phyloP scores from a whole-genome alignment of 768 basidiomycete species.

The Pulveroboletus ravenelii region DNA sequence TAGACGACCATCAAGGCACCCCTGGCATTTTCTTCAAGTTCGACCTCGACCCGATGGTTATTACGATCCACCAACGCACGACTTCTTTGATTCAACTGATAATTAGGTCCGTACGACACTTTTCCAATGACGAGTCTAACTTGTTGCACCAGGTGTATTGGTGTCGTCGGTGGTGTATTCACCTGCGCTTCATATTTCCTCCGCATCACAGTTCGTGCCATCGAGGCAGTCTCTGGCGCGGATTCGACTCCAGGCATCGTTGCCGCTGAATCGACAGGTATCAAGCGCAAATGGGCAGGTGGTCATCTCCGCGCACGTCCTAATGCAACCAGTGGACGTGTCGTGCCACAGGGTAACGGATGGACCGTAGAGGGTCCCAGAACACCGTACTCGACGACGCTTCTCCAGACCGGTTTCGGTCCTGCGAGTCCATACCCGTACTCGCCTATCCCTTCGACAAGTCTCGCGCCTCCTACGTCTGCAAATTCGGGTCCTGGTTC shows the following conservation, averaged over 20 bases:
- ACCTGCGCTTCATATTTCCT: constrained; percentile 79
- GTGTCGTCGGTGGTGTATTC: constrained; percentile 92
- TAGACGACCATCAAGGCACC: constrained; percentile 71
- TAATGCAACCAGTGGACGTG: constrained; percentile 29
- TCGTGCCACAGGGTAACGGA: constrained; percentile 53
- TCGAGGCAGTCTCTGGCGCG: constrained; percentile 55
- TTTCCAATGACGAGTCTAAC: neutral
- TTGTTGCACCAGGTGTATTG: constrained; percentile 52
- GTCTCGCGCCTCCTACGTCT: neutral
- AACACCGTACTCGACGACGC: constrained; percentile 37
- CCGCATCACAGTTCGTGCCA: constrained; percentile 56
- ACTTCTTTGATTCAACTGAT: constrained; percentile 76
- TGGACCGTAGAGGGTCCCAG: constrained; percentile 53
- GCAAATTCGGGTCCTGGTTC: constrained; percentile 33
- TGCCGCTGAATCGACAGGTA: constrained; percentile 60
- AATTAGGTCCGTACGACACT: constrained; percentile 46
- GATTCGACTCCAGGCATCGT: constrained; percentile 54
- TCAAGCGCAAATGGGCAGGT: constrained; percentile 67
- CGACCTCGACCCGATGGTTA: constrained; percentile 84
- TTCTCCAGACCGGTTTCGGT: constrained; percentile 28
- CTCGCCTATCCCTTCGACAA: constrained; percentile 29
- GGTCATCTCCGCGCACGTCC: constrained; percentile 56
- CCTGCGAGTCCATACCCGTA: constrained; percentile 26
- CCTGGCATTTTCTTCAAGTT: constrained; percentile 99
- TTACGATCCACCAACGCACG: constrained; percentile 86